Percentiles rank a stretch among this genome's conserved stretches.
phyloP scores from a whole-genome alignment of 169 alveolate species.

The Plasmodium sp. region DNA sequence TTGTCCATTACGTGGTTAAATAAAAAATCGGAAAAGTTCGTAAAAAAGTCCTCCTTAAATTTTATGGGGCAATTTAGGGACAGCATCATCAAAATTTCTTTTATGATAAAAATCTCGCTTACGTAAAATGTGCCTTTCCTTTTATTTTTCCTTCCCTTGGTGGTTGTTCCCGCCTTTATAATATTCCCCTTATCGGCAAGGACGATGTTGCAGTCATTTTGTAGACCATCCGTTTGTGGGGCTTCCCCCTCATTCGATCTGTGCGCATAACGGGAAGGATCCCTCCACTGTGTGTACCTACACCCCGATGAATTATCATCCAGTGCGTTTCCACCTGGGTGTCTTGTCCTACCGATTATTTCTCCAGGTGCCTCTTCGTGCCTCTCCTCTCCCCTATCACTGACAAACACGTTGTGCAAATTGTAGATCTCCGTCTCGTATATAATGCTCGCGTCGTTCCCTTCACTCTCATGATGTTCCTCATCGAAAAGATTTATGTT shows the following conservation, averaged over 20 bases:
- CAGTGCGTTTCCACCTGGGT: background rate
- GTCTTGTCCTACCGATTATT: background rate
- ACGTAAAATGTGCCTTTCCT: conserved; percentile 49
- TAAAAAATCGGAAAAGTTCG: conserved; percentile 51
- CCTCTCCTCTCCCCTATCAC: background rate
- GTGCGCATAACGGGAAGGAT: background rate
- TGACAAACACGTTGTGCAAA: conserved; percentile 44
- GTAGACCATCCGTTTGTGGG: background rate
- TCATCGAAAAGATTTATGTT: conserved; percentile 59
- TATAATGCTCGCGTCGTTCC: conserved; percentile 23
- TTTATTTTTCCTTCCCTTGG: background rate
- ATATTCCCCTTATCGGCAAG: background rate
- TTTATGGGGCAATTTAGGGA: conserved; percentile 74
- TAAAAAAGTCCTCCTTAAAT: conserved; percentile 57
- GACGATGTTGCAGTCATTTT: background rate
- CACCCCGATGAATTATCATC: background rate
- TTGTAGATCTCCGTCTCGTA: conserved; percentile 71
- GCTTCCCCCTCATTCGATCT: background rate
- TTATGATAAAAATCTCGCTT: conserved; percentile 69
- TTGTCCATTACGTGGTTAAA: conserved; percentile 58
- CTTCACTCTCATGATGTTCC: conserved; percentile 24
- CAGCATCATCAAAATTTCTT: conserved; percentile 59
- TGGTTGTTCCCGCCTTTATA: background rate
- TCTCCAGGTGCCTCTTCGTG: background rate
- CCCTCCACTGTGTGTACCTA: background rate